Percentiles rank a stretch among this genome's conserved stretches.
phyloP scores from a whole-genome alignment of 371 early-diverging fungal species.

The Zychaea mexicana region DNA sequence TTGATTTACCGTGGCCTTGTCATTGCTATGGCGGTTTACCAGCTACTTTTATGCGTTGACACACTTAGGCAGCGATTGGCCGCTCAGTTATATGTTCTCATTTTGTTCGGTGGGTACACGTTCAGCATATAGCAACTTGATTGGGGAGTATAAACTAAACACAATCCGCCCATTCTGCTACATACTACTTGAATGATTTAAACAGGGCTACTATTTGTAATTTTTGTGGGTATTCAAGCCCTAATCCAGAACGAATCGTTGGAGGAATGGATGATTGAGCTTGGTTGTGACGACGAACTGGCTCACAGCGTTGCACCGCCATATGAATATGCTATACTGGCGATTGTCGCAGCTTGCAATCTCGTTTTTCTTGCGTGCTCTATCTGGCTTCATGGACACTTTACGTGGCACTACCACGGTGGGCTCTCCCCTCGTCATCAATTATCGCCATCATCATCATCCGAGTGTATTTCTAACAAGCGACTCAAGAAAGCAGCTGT shows the following conservation, averaged over 20 bases:
- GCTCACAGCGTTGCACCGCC: neutral
- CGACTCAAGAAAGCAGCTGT: slow-evolving; percentile 8
- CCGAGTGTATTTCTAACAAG: too few relatives aligned
- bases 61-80: slow-evolving; percentile 7
- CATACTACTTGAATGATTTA: neutral
- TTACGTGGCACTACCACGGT: neutral
- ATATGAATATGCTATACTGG: slow-evolving; percentile 9
- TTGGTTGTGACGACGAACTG: neutral
- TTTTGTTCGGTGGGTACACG: slow-evolving; percentile 7
- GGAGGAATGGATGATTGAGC: neutral
- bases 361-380: slow-evolving; percentile 1
- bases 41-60: slow-evolving; percentile 13
- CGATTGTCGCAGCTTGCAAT: neutral
- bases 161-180: neutral
- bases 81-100: neutral
- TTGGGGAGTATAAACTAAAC: too few relatives aligned
- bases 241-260: neutral
- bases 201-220: slow-evolving; percentile 1
- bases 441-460: neutral
- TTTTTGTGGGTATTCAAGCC: slow-evolving; percentile 8
- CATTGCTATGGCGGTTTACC: slow-evolving; percentile 10
- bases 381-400: neutral
- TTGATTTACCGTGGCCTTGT: slow-evolving; percentile 15
- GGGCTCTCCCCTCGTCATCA: neutral
- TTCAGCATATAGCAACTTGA: too few relatives aligned